Base-by-base conservation (phyloP, 306 rosid genomes). In the Cucurbita pepo region DNA sequence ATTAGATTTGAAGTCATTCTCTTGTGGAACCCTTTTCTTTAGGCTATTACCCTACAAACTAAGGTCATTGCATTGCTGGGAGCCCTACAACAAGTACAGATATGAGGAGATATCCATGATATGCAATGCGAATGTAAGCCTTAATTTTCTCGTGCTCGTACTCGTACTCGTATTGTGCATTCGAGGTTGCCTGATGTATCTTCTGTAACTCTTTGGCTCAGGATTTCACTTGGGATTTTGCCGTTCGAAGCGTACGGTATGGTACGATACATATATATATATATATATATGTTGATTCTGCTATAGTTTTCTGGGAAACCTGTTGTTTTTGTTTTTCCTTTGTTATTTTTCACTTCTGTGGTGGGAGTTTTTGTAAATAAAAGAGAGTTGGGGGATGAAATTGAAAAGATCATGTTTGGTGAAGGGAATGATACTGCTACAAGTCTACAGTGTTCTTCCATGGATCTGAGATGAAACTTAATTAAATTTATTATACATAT, bases 1-100 rank as follows among this genome's bases (percentile, higher is more conserved):
- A 76, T 74, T 78, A 83, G 75, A 72, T 80, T 67, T 84, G 79
- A 55, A 77, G 22, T 72, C 48, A 73, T 77, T 81, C 76, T 79
- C 76, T 84, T 74, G 76, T 76, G 76, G 57, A 71, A 80, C 52
- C 72, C 79, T 79, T 80, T 76, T 77, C 79, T 77, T 74, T 56
- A 51, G 72, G 56, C 37, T 66, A 66, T 21, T 45, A 67, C 41
- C 41, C 41, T 22, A 44, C 50, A 47, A 56, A 47, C 40, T 67
- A 67, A 22, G 73, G 73, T 67, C 22, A 80, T 69, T 80, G 81
- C 62, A 71, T 78, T 84, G 70, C 77, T 79, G 56, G 88, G 75
- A 80, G 83, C 74, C 74, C 77, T 30, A 72, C 82, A 74, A 72
- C 82, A 74, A 76, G 69, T 75, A 73, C 79, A 76, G 77, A 40